Conservation (phyloP, 257 asterid genomes). For the Solanum sejunctum region DNA sequence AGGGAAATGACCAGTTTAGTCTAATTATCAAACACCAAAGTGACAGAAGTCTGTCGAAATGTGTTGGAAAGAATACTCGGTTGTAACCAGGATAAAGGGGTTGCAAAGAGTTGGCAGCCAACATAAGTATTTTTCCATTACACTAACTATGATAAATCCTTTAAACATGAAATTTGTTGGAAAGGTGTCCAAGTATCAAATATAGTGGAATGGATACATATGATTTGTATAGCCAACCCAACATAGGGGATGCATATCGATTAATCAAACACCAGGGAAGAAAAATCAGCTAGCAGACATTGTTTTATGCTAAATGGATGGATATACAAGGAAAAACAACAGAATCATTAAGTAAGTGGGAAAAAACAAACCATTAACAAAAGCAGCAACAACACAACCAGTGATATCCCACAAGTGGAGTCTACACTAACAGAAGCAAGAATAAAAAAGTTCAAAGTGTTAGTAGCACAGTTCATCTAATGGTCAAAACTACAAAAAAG, state of each 20-base stretch:
- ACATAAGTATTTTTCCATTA: neutral
- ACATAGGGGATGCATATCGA: neutral
- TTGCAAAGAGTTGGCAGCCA: neutral
- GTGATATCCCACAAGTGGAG: no score
- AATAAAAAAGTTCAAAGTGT: neutral
- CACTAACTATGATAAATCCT: neutral
- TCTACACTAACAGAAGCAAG: neutral
- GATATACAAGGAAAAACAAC: neutral
- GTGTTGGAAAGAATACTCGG: neutral
- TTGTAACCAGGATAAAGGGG: neutral
- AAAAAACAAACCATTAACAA: neutral
- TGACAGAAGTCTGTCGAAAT: neutral
- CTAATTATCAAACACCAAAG: neutral
- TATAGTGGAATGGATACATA: neutral
- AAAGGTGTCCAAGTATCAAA: neutral
- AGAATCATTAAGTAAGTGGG: neutral
- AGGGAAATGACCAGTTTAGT: neutral
- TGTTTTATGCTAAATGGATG: neutral
- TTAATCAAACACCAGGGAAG: neutral
- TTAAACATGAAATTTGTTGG: neutral
- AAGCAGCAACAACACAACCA: neutral
- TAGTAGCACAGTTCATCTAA: neutral
- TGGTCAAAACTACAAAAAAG: neutral
- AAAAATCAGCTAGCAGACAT: neutral
- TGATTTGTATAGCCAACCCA: neutral